phyloP scores from a whole-genome alignment of 2,329 filamentous ascomycete species.

The Cladosporium sp. region DNA sequence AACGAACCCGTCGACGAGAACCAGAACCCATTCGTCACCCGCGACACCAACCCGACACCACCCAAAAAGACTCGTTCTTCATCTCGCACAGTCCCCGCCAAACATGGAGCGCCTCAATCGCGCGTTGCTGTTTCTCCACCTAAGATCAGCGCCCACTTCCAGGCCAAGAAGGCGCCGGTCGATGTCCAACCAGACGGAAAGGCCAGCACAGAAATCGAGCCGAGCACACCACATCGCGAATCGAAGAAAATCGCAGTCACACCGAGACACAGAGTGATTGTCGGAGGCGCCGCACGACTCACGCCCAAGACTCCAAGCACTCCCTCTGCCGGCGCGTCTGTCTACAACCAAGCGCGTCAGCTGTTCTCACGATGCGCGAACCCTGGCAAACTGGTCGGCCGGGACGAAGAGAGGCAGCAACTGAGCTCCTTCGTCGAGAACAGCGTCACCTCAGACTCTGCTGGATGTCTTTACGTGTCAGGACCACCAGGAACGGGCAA shows the following conservation, averaged over 20 bases:
- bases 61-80: constrained; percentile 32
- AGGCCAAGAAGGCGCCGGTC: constrained; percentile 36
- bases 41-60: constrained; percentile 30
- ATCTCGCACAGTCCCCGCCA: constrained; percentile 40
- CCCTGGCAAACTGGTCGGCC: constrained; percentile 71
- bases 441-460: constrained; percentile 55
- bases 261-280: constrained; percentile 69
- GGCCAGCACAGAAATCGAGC: constrained; percentile 40
- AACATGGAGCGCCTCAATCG: constrained; percentile 42
- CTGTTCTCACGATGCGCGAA: constrained; percentile 77
- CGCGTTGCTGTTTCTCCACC: constrained; percentile 42
- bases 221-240: constrained; percentile 74
- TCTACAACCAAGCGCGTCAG: constrained; percentile 85
- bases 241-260: constrained; percentile 67
- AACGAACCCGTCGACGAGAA: constrained; percentile 64
- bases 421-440: constrained; percentile 65
- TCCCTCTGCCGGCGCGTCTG: constrained; percentile 60
- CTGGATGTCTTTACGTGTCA: constrained; percentile 89
- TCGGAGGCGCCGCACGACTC: constrained; percentile 11
- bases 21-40: constrained; percentile 52
- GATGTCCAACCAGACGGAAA: constrained; percentile 37
- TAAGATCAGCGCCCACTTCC: constrained; percentile 44
- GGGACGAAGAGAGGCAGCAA: constrained; percentile 64
- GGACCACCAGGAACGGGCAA: constrained; percentile 96
- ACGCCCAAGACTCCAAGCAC: constrained; percentile 71